Evolutionary conservation across 2,329 filamentous ascomycete species (phyloP), one percentile per base, ranked within the genome.

Genomic region (Pyrenophora tritici-repentis): DNA sequence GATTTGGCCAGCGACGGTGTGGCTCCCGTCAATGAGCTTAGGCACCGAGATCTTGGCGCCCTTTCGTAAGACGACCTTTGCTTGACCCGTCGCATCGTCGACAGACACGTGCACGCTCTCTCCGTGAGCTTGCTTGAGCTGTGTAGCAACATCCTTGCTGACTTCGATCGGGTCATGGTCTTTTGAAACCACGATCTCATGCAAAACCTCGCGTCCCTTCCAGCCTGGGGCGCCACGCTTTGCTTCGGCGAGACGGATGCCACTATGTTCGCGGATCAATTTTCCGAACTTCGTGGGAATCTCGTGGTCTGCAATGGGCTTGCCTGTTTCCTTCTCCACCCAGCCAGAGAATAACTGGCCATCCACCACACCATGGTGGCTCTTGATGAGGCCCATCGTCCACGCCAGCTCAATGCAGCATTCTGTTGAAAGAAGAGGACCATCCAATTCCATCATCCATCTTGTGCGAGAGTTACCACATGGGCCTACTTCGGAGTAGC

Each of bases 341-440:
- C 90, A 99, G 64, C 94, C 94, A 62, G 93, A 91, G 79, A 99
- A 97, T 59, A 89, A 89, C 79, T 96, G 89, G 73, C 94, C 94
- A 81, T 99, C 97, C 73, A 99, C 85, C 26, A 87, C 86, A 14
- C 94, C 94, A 65, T 97, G 97, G 81, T 96, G 90, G 76, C 99
- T 96, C 83, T 93, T 97, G 80, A 99, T 97, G 54, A 97, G 86
- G 71, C 94, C 94, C 93, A 97, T 99, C 75, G 99, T 91, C 94
- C 94, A 99, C 24, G 94, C 92, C 94, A 99, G 99, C 77, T 99
- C 94, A 54, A 99, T 88, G 68, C 94, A 97, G 22, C 94, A 95
- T 76, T 99, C 95, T 10, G 99, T 85, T 7, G 94, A 97, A 17
- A 16, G n/a, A 79, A 99, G 99, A 70, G 96, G 85, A 71, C 94